These are phyloP conservation scores for Ceratopteris richardii DNA, from an alignment of 75 land plant genomes.

Conservation along the genomic window DNA sequence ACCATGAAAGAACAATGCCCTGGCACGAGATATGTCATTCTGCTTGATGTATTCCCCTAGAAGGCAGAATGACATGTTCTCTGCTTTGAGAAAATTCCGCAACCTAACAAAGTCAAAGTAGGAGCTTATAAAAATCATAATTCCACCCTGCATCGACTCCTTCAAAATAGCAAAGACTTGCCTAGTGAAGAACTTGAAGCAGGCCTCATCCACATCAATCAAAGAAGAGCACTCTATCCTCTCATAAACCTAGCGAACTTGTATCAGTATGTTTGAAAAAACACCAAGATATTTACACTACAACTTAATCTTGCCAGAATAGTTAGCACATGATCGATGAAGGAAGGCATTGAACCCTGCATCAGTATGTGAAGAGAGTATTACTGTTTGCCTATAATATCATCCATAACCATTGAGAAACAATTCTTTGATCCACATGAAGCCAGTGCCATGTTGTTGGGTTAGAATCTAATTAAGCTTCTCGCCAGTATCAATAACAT, in stretches of 20 bases:
- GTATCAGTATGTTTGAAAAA: slow-evolving; percentile 63
- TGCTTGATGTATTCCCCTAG: slow-evolving; percentile 57
- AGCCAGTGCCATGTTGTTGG: slow-evolving; percentile 75
- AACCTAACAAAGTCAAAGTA: slow-evolving; percentile 87
- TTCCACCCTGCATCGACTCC: slow-evolving; percentile 83
- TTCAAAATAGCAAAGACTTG: slow-evolving; percentile 91
- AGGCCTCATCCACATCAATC: slow-evolving; percentile 65
- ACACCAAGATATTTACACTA: slow-evolving; percentile 52
- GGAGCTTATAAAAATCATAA: slow-evolving; percentile 65
- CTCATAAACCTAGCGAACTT: slow-evolving; percentile 70
- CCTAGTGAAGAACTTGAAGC: slow-evolving; percentile 61
- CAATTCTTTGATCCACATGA: slow-evolving; percentile 90
- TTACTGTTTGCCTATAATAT: slow-evolving; percentile 73
- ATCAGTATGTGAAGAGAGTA: slow-evolving; percentile 32
- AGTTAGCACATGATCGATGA: slow-evolving; percentile 57
- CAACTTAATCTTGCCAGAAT: slow-evolving; percentile 81
- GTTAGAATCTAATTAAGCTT: slow-evolving; percentile 60
- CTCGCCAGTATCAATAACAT: slow-evolving; percentile 53
- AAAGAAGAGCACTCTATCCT: slow-evolving; percentile 52
- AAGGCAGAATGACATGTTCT: background rate
- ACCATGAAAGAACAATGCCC: slow-evolving; percentile 77
- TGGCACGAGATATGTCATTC: slow-evolving; percentile 82
- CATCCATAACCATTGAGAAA: slow-evolving; percentile 75
- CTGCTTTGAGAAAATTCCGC: slow-evolving; percentile 40
- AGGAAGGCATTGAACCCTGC: slow-evolving; percentile 16